Evolutionary conservation across 2,329 filamentous ascomycete genomes (phyloP).

Genomic region (Sporothrix brasiliensis): DNA sequence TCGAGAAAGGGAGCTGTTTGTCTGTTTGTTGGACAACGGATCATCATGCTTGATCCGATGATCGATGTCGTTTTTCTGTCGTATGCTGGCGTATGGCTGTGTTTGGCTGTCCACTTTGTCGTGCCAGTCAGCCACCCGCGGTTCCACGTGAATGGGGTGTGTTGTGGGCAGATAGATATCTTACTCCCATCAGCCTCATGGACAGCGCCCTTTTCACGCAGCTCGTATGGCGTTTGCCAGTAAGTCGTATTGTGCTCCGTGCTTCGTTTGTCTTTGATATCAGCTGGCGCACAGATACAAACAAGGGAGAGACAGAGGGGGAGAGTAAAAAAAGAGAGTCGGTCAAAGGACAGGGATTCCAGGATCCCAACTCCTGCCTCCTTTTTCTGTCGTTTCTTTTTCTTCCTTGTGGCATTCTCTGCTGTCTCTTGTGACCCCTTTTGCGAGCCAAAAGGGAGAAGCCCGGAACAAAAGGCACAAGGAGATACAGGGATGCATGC

Average conservation of each 20-base stretch:
- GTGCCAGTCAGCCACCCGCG: constrained; percentile 24
- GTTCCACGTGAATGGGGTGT: constrained; percentile 28
- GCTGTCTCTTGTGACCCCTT: background rate
- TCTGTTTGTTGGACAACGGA: constrained; percentile 6
- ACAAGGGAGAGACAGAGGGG: constrained; percentile 13
- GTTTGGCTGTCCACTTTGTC: background rate
- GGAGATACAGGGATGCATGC: constrained; percentile 6
- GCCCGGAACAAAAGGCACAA: background rate
- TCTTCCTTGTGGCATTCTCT: background rate
- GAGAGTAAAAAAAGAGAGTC: background rate
- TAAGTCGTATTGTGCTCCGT: constrained; percentile 12
- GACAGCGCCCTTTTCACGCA: background rate
- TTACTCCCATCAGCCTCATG: too few relatives aligned
- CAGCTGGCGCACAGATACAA: constrained; percentile 12
- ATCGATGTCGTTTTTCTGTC: background rate
- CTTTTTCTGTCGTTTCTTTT: constrained; percentile 19
- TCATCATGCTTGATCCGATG: background rate
- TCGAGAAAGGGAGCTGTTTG: background rate
- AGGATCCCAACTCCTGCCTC: background rate
- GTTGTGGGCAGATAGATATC: background rate
- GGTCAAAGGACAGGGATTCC: background rate
- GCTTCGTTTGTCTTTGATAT: background rate
- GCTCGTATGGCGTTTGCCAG: background rate
- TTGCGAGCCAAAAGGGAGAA: constrained; percentile 14
- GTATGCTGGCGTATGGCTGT: background rate